These are phyloP conservation scores for Parietichytrium sp. DNA, from an alignment of 108 stramenopile genomes.

Conservation along the genomic window DNA sequence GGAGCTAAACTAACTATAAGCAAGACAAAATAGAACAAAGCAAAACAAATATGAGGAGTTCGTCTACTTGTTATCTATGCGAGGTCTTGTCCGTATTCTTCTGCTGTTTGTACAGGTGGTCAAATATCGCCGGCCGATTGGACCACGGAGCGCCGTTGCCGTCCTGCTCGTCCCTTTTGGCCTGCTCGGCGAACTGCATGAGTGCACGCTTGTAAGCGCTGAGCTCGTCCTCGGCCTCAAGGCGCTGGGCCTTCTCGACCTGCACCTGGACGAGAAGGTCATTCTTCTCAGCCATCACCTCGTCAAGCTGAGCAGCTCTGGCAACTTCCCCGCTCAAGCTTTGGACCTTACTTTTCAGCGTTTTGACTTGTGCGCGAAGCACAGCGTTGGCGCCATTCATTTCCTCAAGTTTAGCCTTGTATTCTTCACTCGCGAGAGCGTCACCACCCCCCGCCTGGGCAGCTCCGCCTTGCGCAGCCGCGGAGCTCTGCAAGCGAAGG, in stretches of 20 bases:
- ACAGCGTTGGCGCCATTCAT: neutral
- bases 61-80: neutral
- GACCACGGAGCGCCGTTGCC: slow-evolving; percentile 25
- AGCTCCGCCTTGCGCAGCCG: neutral
- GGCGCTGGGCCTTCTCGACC: slow-evolving; percentile 18
- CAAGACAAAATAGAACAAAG: neutral
- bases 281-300: slow-evolving; percentile 4
- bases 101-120: slow-evolving; percentile 18
- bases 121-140: slow-evolving; percentile 25
- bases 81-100: neutral
- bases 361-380: neutral
- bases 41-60: neutral
- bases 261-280: slow-evolving; percentile 35
- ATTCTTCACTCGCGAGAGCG: neutral
- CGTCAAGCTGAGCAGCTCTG: neutral
- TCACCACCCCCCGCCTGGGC: neutral
- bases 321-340: slow-evolving; percentile 16
- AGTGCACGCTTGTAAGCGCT: slow-evolving; percentile 14
- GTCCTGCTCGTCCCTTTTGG: slow-evolving; percentile 19
- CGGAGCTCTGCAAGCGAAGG: neutral
- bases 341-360: slow-evolving; percentile 6
- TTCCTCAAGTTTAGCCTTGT: neutral
- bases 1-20: neutral
- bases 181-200: neutral
- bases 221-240: slow-evolving; percentile 18